These are phyloP conservation scores for Saxispiralis lemnorum DNA, from an alignment of 495 filamentous ascomycete genomes.

Conservation along the genomic window DNA sequence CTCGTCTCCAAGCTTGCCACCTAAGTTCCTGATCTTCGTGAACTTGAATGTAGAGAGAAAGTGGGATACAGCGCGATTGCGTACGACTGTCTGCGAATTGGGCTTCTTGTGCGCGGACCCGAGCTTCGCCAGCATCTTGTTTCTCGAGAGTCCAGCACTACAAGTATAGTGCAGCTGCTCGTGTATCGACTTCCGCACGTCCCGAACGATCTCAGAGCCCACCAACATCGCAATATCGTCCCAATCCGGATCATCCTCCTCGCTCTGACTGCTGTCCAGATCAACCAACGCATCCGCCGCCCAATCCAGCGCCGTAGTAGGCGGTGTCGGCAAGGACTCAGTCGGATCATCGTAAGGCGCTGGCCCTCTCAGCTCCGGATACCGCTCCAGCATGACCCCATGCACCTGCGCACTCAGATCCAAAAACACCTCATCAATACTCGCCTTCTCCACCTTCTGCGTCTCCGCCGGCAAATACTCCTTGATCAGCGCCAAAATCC, in stretches of 20 bases:
- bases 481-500: conserved; percentile 69
- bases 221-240: conserved; percentile 80
- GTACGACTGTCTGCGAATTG: conserved; percentile 77
- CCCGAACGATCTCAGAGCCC: conserved; percentile 73
- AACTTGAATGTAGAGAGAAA: conserved; percentile 81
- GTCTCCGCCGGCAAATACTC: conserved; percentile 41
- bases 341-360: conserved; percentile 53
- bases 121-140: conserved; percentile 91
- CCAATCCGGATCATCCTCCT: conserved; percentile 80
- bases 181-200: conserved; percentile 48
- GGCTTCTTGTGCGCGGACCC: conserved; percentile 84
- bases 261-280: conserved; percentile 49
- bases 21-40: conserved; percentile 87
- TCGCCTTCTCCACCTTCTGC: conserved; percentile 75
- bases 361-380: conserved; percentile 49
- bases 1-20: conserved; percentile 88
- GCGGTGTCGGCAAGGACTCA: conserved; percentile 54
- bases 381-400: conserved; percentile 54
- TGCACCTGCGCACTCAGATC: conserved; percentile 76
- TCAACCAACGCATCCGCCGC: conserved; percentile 60
- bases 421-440: conserved; percentile 81
- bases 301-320: conserved; percentile 66
- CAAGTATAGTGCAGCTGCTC: conserved; percentile 68
- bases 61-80: conserved; percentile 60
- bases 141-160: conserved; percentile 69